These are phyloP conservation scores for Suhomyces canberraensis DNA, from an alignment of 805 yeast species.

Conservation along the genomic window DNA sequence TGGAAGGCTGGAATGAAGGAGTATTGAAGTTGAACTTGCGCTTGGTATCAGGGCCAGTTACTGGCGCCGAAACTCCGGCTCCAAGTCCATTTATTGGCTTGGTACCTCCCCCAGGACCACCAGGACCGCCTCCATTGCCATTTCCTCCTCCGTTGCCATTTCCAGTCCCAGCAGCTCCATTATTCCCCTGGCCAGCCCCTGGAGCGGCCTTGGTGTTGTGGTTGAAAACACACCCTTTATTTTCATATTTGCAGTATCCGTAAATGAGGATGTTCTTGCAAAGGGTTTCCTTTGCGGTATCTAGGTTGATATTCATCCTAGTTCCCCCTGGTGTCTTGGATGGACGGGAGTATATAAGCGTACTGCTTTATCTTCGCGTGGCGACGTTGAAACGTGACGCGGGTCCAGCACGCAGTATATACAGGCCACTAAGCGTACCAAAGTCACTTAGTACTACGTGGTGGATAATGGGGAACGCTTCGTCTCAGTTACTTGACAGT, in stretches of 20 bases:
- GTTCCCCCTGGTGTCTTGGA: too few relatives aligned
- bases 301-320: slow-evolving; percentile 39
- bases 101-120: slow-evolving; percentile 2
- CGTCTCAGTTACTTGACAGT: slow-evolving; percentile 61
- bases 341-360: too few relatives aligned
- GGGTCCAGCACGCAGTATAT: too few relatives aligned
- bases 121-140: background rate
- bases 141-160: background rate
- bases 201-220: slow-evolving; percentile 46
- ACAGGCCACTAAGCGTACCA: too few relatives aligned
- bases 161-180: slow-evolving; percentile 1
- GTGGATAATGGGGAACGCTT: slow-evolving; percentile 52
- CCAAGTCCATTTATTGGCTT: slow-evolving; percentile 40
- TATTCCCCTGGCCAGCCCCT: background rate
- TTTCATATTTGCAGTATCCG: slow-evolving; percentile 84
- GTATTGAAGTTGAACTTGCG: slow-evolving; percentile 39
- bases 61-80: slow-evolving; percentile 42
- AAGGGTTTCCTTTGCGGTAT: slow-evolving; percentile 69
- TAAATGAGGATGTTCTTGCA: slow-evolving; percentile 82
- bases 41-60: slow-evolving; percentile 18
- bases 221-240: slow-evolving; percentile 81
- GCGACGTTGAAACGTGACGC: too few relatives aligned
- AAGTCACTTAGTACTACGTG: too few relatives aligned
- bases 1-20: slow-evolving; percentile 43
- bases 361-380: too few relatives aligned